phyloP scores from a whole-genome alignment of 192 early-diverging fungal species.

The Mortierella hygrophila region DNA sequence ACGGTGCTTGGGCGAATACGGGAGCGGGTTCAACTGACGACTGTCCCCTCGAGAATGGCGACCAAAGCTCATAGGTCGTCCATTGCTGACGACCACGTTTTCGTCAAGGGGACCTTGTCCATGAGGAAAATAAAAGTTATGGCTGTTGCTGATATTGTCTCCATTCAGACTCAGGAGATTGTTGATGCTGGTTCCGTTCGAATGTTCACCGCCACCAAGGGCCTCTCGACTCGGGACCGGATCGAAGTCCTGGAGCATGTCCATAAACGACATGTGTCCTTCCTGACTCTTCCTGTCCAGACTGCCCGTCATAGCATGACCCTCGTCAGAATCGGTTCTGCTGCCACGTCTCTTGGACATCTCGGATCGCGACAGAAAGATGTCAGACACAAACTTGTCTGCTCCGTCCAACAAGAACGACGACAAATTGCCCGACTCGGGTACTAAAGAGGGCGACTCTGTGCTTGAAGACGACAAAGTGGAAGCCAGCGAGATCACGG shows the following conservation, averaged over 20 bases:
- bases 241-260: conserved; percentile 19
- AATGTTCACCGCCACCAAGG: neutral
- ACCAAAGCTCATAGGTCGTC: neutral
- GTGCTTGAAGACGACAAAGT: conserved; percentile 8
- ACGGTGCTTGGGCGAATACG: conserved; percentile 19
- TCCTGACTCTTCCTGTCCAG: neutral
- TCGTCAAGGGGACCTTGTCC: neutral
- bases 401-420: no score
- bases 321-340: neutral
- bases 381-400: neutral
- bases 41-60: neutral
- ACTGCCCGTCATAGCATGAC: neutral
- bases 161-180: neutral
- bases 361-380: neutral
- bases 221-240: neutral
- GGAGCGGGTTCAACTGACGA: conserved; percentile 5
- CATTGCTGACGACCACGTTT: neutral
- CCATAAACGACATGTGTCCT: conserved; percentile 4
- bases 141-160: neutral
- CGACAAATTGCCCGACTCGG: neutral
- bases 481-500: conserved; percentile 22
- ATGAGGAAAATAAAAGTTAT: neutral
- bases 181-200: neutral
- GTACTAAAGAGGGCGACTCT: neutral
- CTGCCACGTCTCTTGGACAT: neutral